Conservation (phyloP, 257 asterid genomes). For the Lithospermum erythrorhizon region DNA sequence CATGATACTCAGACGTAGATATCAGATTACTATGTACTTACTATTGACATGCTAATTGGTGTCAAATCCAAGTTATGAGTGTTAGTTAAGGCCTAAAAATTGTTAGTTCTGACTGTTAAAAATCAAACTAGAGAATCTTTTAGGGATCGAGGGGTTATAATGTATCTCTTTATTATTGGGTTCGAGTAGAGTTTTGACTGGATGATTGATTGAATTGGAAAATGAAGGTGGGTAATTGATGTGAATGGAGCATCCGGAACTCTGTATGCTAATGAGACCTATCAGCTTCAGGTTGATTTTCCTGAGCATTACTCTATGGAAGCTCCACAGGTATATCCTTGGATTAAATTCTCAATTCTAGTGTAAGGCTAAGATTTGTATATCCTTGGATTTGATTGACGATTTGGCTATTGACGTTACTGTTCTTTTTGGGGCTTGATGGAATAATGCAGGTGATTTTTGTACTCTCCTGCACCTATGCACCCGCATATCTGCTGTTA, state of each 20-base stretch:
- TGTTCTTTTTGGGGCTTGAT: constrained; percentile 1
- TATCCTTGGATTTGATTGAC: not conserved
- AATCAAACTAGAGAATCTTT: too few relatives aligned
- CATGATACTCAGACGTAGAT: too few relatives aligned
- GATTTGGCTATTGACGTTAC: too few relatives aligned
- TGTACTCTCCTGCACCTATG: constrained; percentile 65
- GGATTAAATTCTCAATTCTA: not conserved
- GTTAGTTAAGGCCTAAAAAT: too few relatives aligned
- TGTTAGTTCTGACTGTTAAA: too few relatives aligned
- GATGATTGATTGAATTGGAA: not conserved
- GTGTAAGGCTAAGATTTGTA: not conserved
- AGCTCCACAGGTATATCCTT: constrained; percentile 37
- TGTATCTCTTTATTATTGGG: not conserved
- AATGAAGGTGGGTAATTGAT: constrained; percentile 38
- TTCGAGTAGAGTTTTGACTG: not conserved
- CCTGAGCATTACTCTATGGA: constrained; percentile 51
- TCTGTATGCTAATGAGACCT: constrained; percentile 29
- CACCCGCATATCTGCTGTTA: constrained; percentile 82
- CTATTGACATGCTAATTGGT: too few relatives aligned
- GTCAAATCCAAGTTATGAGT: too few relatives aligned
- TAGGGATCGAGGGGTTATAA: too few relatives aligned
- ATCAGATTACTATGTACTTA: too few relatives aligned
- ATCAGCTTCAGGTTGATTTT: constrained; percentile 44
- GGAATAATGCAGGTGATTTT: constrained; percentile 33
- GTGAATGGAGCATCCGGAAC: constrained; percentile 44